A percentile compares a stretch with the other conserved stretches of the same genome.
These are phyloP conservation scores for Vickermania spadyakhi DNA, from an alignment of 208 protist species.

Conservation along the genomic window DNA sequence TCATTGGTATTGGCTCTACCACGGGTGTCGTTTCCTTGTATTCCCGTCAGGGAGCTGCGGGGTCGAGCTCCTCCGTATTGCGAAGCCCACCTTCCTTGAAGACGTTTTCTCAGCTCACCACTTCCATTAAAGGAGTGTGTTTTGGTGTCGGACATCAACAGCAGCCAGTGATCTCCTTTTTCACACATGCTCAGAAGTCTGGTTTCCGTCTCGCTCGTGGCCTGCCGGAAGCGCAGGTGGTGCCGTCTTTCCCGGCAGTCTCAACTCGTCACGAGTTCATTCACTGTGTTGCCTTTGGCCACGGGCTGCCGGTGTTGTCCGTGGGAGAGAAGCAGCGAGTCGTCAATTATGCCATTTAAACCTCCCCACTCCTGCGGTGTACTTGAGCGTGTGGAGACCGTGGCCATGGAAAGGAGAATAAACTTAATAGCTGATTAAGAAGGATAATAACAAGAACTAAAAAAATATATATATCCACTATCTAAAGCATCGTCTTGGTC, in stretches of 20 bases:
- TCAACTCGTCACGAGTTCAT: constrained; percentile 58
- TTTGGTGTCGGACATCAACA: constrained; percentile 56
- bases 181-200: constrained; percentile 58
- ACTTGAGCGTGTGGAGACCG: no score
- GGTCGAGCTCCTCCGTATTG: not conserved
- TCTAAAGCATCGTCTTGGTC: no score
- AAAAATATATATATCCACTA: no score
- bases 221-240: constrained; percentile 56
- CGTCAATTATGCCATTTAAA: constrained; percentile 78
- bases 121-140: constrained; percentile 33
- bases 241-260: constrained; percentile 73
- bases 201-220: constrained; percentile 66
- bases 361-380: no score
- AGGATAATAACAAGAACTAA: no score
- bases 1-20: constrained; percentile 49
- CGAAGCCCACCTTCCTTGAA: constrained; percentile 19
- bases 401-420: no score
- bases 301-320: constrained; percentile 67
- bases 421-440: no score
- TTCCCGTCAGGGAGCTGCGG: constrained; percentile 5
- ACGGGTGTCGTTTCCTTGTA: constrained; percentile 77
- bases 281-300: constrained; percentile 51
- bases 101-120: constrained; percentile 45
- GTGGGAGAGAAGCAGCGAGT: constrained; percentile 80
- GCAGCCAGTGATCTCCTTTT: constrained; percentile 48